phyloP scores from a whole-genome alignment of 2,329 filamentous ascomycete genomes.

The Arthrobotrys pseudoclavata region DNA sequence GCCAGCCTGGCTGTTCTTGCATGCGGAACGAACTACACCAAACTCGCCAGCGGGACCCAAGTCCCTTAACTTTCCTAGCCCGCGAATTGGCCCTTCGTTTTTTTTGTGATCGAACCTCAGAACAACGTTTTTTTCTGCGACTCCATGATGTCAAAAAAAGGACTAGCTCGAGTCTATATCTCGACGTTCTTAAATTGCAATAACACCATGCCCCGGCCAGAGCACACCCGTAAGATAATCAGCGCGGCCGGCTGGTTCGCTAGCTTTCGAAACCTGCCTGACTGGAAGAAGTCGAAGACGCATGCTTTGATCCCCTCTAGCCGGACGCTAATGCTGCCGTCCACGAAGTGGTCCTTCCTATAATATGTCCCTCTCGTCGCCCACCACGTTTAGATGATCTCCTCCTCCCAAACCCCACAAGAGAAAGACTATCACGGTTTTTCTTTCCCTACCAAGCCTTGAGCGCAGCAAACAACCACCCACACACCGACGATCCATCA shows the following conservation, averaged over 20 bases:
- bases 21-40: slow-evolving; percentile 23
- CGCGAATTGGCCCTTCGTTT: slow-evolving; percentile 13
- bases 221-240: slow-evolving; percentile 59
- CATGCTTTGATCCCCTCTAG: slow-evolving; percentile 27
- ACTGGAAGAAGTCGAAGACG: slow-evolving; percentile 51
- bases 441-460: slow-evolving; percentile 44
- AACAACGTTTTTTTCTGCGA: slow-evolving; percentile 30
- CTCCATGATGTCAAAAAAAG: slow-evolving; percentile 50
- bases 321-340: slow-evolving; percentile 24
- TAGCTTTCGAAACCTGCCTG: slow-evolving; percentile 56
- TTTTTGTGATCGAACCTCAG: slow-evolving; percentile 45
- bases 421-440: slow-evolving; percentile 50
- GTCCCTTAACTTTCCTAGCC: slow-evolving; percentile 12
- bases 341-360: slow-evolving; percentile 38
- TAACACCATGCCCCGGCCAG: slow-evolving; percentile 53
- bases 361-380: slow-evolving; percentile 60
- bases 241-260: slow-evolving; percentile 48
- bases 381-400: slow-evolving; percentile 58
- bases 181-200: slow-evolving; percentile 59
- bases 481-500: slow-evolving; percentile 56
- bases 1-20: slow-evolving; percentile 56
- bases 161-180: slow-evolving; percentile 55
- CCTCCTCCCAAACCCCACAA: slow-evolving; percentile 57
- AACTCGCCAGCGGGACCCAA: slow-evolving; percentile 29
- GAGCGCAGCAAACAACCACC: slow-evolving; percentile 33